A percentile compares a stretch with the other conserved stretches of the same genome.
phyloP scores from a whole-genome alignment of 2,329 filamentous ascomycete genomes.

The Aspergillus sergii region DNA sequence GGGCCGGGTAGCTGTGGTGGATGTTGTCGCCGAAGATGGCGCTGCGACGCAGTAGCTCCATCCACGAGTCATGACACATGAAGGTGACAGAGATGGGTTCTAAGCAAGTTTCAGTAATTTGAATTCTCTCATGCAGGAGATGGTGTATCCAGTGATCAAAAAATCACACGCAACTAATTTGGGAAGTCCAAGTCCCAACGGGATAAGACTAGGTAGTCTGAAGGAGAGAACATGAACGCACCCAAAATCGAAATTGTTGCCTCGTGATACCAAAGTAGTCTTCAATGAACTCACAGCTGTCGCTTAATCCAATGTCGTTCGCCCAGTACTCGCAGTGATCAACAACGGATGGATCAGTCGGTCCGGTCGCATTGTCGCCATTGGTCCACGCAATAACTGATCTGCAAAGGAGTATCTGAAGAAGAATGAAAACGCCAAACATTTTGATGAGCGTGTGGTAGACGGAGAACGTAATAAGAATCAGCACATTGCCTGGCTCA shows the following conservation, averaged over 20 bases:
- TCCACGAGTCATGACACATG: constrained; percentile 7
- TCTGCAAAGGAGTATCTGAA: not conserved
- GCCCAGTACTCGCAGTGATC: constrained; percentile 14
- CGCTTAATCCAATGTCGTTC: constrained; percentile 10
- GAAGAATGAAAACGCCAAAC: not conserved
- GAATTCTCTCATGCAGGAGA: not conserved
- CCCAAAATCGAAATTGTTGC: not conserved
- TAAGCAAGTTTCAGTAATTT: not conserved
- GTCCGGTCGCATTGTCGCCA: constrained; percentile 9
- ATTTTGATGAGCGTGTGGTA: not conserved
- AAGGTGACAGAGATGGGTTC: constrained; percentile 11
- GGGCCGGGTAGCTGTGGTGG: not conserved
- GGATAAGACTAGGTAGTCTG: not conserved
- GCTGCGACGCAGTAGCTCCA: constrained; percentile 15
- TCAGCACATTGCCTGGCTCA: not conserved
- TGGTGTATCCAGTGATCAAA: not conserved
- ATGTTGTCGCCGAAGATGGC: not conserved
- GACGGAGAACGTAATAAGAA: not conserved
- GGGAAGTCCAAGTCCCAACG: not conserved
- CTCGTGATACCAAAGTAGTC: constrained; percentile 12
- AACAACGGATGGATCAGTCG: constrained; percentile 12
- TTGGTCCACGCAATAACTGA: not conserved
- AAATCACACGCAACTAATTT: not conserved
- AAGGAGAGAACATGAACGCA: not conserved
- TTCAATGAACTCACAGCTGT: constrained; percentile 14